Evolutionary conservation across 352 stramenopile genomes (phyloP), one percentile per base, ranked within the genome.

Genomic region (Phytophthora brassicae): DNA sequence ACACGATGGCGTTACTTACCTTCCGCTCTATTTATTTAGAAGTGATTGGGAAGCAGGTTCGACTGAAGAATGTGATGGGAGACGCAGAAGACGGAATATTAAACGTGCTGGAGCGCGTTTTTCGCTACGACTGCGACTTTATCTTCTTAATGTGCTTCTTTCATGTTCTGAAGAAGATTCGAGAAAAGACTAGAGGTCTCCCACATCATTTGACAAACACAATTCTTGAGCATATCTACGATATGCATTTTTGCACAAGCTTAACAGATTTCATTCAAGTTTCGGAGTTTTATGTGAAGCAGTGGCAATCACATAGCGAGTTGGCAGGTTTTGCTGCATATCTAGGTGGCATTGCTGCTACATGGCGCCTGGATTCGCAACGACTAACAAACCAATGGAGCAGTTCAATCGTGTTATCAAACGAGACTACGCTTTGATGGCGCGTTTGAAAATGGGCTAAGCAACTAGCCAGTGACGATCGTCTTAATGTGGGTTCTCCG

Each of bases 81-180:
- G 47, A 72, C 19, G 57, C 51, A 0, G 56, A 72, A 12, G 46
- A 28, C 8, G 64, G 41, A 23, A 53, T 65, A 29, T 39, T 42
- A 38, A 72, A 68, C 49, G 58, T 23, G 6, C 23, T 67, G n/a
- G 48, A 36, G 3, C 17, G 36, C 0, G 55, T 53, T 5, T 49
- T 46, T 26, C 35, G 50, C 1, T 36, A 59, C 11, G 11, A 38
- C 12, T 42, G 24, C 2, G 19, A 46, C 20, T 48, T 47, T 16
- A n/a, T 5, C 0, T 67, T 63, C 12, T 28, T 68, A 9, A 68
- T 72, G 65, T 72, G 58, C 31, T 68, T 66, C 31, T 60, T 66
- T 42, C 56, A 66, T 23, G 44, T 64, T 1, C 33, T 64, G 9
- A 45, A 45, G 4, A 66, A 66, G 16, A 28, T 68, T 39, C 28